A percentile compares a stretch with the other conserved stretches of the same genome.
These are phyloP conservation scores for Solanum okadae DNA, from an alignment of 257 asterid genomes.

Conservation along the genomic window DNA sequence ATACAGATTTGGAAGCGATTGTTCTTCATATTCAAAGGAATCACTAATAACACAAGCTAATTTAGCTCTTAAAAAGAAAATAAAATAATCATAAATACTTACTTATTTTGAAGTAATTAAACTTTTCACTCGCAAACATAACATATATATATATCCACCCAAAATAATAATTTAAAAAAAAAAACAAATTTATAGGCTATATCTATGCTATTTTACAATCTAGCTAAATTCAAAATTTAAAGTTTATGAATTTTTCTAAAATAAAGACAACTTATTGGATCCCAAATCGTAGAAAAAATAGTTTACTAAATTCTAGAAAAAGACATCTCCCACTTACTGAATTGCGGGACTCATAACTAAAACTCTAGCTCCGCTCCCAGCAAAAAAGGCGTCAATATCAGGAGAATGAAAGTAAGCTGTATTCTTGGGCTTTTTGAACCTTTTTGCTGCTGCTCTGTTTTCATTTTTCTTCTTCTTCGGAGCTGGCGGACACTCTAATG, in stretches of 20 bases:
- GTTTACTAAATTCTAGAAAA: not conserved
- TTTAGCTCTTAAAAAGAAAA: not conserved
- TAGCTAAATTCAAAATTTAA: not conserved
- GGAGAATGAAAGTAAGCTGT: constrained; percentile 39
- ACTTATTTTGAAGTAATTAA: not conserved
- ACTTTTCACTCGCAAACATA: not conserved
- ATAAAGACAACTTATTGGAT: not conserved
- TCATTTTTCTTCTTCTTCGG: constrained; percentile 37
- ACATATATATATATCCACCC: not conserved
- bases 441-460: not conserved
- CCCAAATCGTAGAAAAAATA: not conserved
- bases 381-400: constrained; percentile 44
- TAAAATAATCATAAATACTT: not conserved
- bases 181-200: not conserved
- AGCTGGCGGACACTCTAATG: constrained; percentile 53
- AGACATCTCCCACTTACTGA: not conserved
- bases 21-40: not conserved
- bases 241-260: not conserved
- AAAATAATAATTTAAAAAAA: not conserved
- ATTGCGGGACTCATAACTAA: not conserved
- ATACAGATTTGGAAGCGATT: not conserved
- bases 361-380: not conserved
- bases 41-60: not conserved
- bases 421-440: not conserved
- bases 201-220: not conserved